A percentile compares a stretch with the other conserved stretches of the same genome.
phyloP scores from a whole-genome alignment of 306 rosid species.

The Cicer bijugum region DNA sequence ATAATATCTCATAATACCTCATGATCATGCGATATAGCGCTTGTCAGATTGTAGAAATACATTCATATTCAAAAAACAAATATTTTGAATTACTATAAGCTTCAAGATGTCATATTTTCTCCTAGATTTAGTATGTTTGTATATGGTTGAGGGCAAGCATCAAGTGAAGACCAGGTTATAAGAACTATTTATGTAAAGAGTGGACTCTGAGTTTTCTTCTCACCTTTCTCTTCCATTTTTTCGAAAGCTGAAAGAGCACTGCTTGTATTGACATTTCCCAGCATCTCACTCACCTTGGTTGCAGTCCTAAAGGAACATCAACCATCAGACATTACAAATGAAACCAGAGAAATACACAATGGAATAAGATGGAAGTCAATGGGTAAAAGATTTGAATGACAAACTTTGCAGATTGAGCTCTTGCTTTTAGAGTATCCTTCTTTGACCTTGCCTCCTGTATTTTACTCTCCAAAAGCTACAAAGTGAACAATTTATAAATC shows the following conservation, averaged over 20 bases:
- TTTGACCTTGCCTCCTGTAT: conserved; percentile 93
- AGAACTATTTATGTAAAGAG: conserved; percentile 32
- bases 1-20: not conserved
- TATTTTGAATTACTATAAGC: not conserved
- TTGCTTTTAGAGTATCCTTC: conserved; percentile 93
- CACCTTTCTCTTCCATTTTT: conserved; percentile 99
- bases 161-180: not conserved
- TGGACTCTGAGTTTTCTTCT: conserved; percentile 41
- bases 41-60: conserved; percentile 22
- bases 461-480: conserved; percentile 93
- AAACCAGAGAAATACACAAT: conserved; percentile 31
- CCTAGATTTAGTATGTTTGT: not conserved
- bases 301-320: conserved; percentile 70
- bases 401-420: conserved; percentile 96
- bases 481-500: conserved; percentile 33
- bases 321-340: conserved; percentile 44
- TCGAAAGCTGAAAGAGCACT: conserved; percentile 94
- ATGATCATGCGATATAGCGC: conserved; percentile 31
- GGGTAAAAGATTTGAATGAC: conserved; percentile 49
- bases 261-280: conserved; percentile 93
- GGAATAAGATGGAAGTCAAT: conserved; percentile 33
- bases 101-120: no score
- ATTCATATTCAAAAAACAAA: conserved; percentile 13
- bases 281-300: conserved; percentile 86
- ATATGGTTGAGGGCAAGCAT: conserved; percentile 14